A percentile compares a stretch with the other conserved stretches of the same genome.
Evolutionary conservation across 495 filamentous ascomycete genomes (phyloP).

Genomic region (Penicillium daleae): DNA sequence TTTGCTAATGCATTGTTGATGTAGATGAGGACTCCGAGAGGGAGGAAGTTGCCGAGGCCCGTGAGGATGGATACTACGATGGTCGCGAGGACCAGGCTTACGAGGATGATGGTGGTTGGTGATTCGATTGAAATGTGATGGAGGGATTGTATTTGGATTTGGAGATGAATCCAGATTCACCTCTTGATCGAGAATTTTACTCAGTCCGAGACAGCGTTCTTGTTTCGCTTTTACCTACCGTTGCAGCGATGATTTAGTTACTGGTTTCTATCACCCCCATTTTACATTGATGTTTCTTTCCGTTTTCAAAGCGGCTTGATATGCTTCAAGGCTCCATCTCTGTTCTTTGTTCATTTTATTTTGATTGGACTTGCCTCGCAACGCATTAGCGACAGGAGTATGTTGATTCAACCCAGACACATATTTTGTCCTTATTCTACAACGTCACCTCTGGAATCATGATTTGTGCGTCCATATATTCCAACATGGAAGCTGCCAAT

Average conservation of each 20-base stretch:
- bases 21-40: conserved; percentile 22
- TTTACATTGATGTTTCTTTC: neutral
- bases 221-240: neutral
- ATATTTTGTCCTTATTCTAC: no score
- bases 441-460: no score
- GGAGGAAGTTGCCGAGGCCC: conserved; percentile 4
- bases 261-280: neutral
- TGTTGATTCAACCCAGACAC: no score
- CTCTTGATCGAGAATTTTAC: no score
- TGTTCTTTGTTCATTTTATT: neutral
- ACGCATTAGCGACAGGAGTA: no score
- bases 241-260: conserved; percentile 6
- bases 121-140: neutral
- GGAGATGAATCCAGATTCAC: neutral
- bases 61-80: conserved; percentile 25
- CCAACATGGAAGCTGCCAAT: no score
- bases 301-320: neutral
- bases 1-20: neutral
- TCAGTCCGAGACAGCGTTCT: conserved; percentile 2
- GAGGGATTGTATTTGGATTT: neutral
- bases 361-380: neutral
- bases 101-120: conserved; percentile 24
- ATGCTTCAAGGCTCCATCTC: neutral
- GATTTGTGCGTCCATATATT: no score
- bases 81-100: conserved; percentile 29